Percentiles rank a stretch among this genome's conserved stretches.
These are phyloP conservation scores for Yamagishiella unicocca DNA, from an alignment of 139 green algal genomes.

Conservation along the genomic window DNA sequence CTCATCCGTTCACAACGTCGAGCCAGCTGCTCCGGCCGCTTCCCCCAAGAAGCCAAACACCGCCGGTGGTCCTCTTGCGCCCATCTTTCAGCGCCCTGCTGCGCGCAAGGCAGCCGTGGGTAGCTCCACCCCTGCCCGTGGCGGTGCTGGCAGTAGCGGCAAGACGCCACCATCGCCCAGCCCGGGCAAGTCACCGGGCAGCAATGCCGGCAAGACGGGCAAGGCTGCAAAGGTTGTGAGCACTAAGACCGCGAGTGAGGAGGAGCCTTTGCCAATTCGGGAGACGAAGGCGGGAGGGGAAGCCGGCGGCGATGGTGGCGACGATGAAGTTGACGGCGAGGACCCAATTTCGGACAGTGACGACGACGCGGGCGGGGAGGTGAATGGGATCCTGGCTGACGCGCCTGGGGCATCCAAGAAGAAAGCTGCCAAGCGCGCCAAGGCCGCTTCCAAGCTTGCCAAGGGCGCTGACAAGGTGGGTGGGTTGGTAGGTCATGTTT, in stretches of 20 bases:
- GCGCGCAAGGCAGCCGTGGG: not conserved
- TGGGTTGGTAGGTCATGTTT: too few species aligned
- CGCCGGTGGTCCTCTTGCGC: not conserved
- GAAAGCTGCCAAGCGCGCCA: not conserved
- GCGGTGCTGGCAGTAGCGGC: not conserved
- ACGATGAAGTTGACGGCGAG: constrained; percentile 2
- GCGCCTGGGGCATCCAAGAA: constrained; percentile 16
- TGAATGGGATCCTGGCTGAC: not conserved
- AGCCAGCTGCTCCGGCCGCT: not conserved
- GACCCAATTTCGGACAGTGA: constrained; percentile 43
- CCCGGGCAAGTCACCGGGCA: not conserved
- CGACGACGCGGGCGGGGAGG: constrained; percentile 10
- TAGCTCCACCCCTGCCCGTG: not conserved
- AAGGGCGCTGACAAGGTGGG: not conserved
- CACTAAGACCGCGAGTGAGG: not conserved
- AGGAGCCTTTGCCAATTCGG: too few species aligned
- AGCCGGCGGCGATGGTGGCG: not conserved
- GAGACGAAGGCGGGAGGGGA: not conserved
- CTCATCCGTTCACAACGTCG: not conserved
- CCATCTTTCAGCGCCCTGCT: constrained; percentile 22
- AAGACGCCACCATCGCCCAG: not conserved
- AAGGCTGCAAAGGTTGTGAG: not conserved
- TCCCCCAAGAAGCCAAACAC: not conserved
- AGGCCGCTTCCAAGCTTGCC: not conserved
- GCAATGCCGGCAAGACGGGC: not conserved